A percentile compares a stretch with the other conserved stretches of the same genome.
Evolutionary conservation across 164 flowering plant species (phyloP).

Genomic region (Vitis cinerea): DNA sequence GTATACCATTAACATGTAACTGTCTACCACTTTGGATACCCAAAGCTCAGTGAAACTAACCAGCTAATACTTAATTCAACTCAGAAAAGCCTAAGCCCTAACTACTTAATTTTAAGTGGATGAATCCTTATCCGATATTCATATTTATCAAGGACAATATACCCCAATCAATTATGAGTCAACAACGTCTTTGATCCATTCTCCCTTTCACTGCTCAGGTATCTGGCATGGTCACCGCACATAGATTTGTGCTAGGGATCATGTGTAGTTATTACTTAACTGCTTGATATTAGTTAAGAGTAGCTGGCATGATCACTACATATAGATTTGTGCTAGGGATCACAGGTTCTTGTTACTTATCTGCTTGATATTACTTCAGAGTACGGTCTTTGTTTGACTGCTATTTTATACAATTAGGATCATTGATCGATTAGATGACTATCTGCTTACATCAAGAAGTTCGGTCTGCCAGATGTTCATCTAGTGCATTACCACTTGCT

Average conservation of each 20-base stretch:
- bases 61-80: no score
- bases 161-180: not conserved
- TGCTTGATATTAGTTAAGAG: not conserved
- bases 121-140: not conserved
- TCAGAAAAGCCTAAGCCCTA: no score
- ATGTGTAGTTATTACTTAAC: no score
- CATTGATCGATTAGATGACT: not conserved
- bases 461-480: not conserved
- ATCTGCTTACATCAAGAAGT: no score
- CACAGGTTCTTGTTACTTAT: no score
- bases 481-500: not conserved
- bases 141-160: not conserved
- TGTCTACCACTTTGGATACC: no score
- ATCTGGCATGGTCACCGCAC: no score
- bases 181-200: not conserved
- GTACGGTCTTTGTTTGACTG: not conserved
- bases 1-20: no score
- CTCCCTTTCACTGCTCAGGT: not conserved
- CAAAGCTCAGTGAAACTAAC: no score
- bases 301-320: not conserved
- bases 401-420: not conserved
- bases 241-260: no score
- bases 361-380: not conserved
- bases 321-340: no score
- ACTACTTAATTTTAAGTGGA: no score